Evolutionary conservation across 2,329 filamentous ascomycete genomes (phyloP), one percentile per base, ranked within the genome.

Genomic region (Fusarium sp.): DNA sequence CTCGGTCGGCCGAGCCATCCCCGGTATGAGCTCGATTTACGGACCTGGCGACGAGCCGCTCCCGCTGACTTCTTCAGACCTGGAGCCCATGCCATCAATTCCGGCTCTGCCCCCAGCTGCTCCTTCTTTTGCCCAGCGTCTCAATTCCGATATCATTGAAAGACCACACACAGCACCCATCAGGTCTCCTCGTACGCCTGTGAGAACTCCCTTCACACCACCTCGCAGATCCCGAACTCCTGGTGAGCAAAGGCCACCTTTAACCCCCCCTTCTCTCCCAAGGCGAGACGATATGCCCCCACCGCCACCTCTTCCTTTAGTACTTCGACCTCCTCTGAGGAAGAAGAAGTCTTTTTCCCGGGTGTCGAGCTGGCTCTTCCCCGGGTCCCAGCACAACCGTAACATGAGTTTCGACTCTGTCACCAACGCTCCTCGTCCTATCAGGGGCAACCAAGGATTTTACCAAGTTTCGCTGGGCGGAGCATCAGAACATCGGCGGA

Each of bases 321-420:
- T 90, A 22, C 84, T 90, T 63, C 87, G 87, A n/a, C 89, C 89
- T 13, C 88, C 89, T 4, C 79, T 91, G 70, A 84, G 90, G 66
- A 91, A 91, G 84, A 92, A 91, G 84, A 92, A 91, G 77, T 91
- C 90, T 0, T 91, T 92, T 77, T 90, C 89, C 15, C 85, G 86
- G 22, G 88, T 91, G 14, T 91, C 90, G 6, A 86, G 80, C 73
- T 91, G 90, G 89, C 83, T 91, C 32, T 89, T 88, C 73, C 84
- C 87, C 50, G 79, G 81, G 24, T 75, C 82, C 41, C 75, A 80
- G 51, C 79, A 83, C 64, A 80, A 81, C 60, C 80, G 78, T 24
- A 83, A 84, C 57, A 79, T 85, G 57, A 85, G 84, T 64, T 76
- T 87, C 36, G 85, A 88, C 69, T 86, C 86, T 7, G 80, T 90